Evolutionary conservation across 768 basidiomycete genomes (phyloP).

Genomic region (Calocera cornea): DNA sequence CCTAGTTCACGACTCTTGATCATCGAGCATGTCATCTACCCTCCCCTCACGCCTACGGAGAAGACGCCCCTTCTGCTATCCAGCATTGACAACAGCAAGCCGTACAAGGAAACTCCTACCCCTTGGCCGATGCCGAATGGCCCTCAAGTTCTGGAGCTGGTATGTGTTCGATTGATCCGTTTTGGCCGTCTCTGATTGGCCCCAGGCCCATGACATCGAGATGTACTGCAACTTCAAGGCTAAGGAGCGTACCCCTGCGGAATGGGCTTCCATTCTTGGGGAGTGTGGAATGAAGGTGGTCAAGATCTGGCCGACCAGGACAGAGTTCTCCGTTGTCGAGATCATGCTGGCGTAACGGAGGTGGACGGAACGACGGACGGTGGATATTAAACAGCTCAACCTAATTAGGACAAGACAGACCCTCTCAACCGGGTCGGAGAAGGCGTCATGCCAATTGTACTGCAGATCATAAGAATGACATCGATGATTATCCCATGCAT

Average conservation of each 20-base stretch:
- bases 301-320: slow-evolving; percentile 23
- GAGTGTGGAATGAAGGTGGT: slow-evolving; percentile 26
- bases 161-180: slow-evolving; percentile 24
- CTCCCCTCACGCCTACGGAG: slow-evolving; percentile 15
- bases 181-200: slow-evolving; percentile 37
- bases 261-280: slow-evolving; percentile 17
- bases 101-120: not conserved
- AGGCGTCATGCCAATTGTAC: not conserved
- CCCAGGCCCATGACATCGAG: slow-evolving; percentile 34
- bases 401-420: not conserved
- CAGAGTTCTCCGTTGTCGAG: not conserved
- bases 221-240: slow-evolving; percentile 34
- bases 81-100: slow-evolving; percentile 12
- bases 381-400: not conserved
- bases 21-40: slow-evolving; percentile 20
- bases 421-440: not conserved
- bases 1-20: slow-evolving; percentile 27
- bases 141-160: not conserved
- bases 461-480: not conserved
- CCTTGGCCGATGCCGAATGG: not conserved
- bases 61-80: slow-evolving; percentile 29
- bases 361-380: not conserved
- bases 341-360: not conserved
- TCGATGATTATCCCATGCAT: not conserved
- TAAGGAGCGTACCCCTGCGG: slow-evolving; percentile 32